Evolutionary conservation across 495 filamentous ascomycete genomes (phyloP).

Genomic region (Penicillium cosmopolitanum): DNA sequence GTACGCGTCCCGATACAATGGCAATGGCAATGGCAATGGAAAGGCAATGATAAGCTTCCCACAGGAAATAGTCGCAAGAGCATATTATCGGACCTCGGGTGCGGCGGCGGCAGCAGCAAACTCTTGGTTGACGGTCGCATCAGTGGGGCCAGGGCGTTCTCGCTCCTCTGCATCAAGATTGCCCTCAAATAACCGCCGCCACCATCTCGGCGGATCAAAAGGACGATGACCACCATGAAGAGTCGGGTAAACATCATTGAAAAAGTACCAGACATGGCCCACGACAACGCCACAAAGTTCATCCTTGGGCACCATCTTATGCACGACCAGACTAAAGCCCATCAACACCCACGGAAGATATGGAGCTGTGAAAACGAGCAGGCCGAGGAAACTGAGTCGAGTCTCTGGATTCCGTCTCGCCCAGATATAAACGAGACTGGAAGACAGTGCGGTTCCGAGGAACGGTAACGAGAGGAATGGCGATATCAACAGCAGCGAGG

Average conservation of each 20-base stretch:
- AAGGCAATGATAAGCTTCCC: too few species aligned
- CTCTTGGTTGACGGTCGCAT: conserved; percentile 37
- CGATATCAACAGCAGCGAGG: conserved; percentile 75
- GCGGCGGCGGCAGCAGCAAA: conserved; percentile 45
- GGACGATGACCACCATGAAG: conserved; percentile 84
- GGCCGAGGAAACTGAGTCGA: conserved; percentile 83
- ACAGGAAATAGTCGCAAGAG: too few species aligned
- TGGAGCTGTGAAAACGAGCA: conserved; percentile 89
- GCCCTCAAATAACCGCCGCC: conserved; percentile 80
- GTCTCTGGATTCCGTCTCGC: conserved; percentile 92
- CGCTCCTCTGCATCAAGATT: conserved; percentile 20
- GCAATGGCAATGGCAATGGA: too few species aligned
- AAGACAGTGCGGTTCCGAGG: conserved; percentile 86
- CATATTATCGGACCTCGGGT: conserved; percentile 39
- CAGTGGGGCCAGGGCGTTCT: conserved; percentile 17
- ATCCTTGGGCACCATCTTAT: conserved; percentile 88
- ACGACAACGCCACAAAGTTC: conserved; percentile 93
- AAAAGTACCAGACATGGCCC: conserved; percentile 98
- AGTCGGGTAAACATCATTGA: conserved; percentile 92
- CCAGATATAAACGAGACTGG: conserved; percentile 97
- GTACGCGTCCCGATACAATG: too few species aligned
- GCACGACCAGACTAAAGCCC: conserved; percentile 82
- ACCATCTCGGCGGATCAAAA: conserved; percentile 89
- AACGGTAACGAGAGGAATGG: conserved; percentile 86
- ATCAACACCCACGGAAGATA: conserved; percentile 97